A percentile compares a stretch with the other conserved stretches of the same genome.
Conservation (phyloP, 1,284 basidiomycete species). For the Naganishia albida region DNA sequence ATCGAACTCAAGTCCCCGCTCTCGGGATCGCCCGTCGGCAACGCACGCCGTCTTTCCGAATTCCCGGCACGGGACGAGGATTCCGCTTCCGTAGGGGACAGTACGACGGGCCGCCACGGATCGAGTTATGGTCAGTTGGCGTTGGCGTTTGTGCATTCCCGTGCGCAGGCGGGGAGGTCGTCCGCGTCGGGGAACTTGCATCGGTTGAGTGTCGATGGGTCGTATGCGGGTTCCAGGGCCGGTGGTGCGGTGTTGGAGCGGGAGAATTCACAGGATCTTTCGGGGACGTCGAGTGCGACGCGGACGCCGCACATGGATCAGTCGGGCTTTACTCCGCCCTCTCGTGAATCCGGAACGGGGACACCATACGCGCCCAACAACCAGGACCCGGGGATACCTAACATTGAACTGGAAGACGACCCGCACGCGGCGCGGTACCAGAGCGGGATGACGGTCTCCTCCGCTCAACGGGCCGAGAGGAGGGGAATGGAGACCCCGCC, state of each 20-base stretch:
- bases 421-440: slow-evolving; percentile 5
- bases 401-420: slow-evolving; percentile 34
- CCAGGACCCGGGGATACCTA: slow-evolving; percentile 47
- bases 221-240: not conserved
- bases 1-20: not conserved
- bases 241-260: not conserved
- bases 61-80: not conserved
- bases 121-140: not conserved
- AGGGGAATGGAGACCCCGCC: slow-evolving; percentile 6
- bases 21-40: slow-evolving; percentile 2
- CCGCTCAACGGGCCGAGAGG: not conserved
- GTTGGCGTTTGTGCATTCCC: slow-evolving; percentile 2
- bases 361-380: slow-evolving; percentile 36
- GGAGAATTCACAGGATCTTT: slow-evolving; percentile 1
- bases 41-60: not conserved
- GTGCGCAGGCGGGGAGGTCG: not conserved
- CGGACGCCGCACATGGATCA: not conserved
- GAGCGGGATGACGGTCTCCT: slow-evolving; percentile 13
- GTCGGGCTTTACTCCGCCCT: no score
- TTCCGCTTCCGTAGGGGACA: no score
- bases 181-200: not conserved
- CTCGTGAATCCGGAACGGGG: slow-evolving; percentile 1
- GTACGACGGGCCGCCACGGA: not conserved
- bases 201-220: not conserved
- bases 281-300: not conserved